Percentiles rank a stretch among this genome's conserved stretches.
Evolutionary conservation across 352 stramenopile species (phyloP).

Genomic region (Blastocystis sp.): DNA sequence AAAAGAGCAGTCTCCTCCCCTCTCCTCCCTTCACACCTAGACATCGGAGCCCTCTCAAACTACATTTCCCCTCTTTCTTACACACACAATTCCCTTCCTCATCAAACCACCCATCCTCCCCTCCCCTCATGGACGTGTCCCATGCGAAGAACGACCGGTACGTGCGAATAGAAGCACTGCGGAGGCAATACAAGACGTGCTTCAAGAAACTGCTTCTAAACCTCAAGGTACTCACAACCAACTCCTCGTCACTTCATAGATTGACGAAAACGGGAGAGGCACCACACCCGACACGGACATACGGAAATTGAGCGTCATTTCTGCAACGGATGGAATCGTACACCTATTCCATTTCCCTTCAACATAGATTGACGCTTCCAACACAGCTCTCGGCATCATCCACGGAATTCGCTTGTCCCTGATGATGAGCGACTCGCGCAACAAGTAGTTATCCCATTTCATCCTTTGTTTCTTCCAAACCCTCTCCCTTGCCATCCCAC

Average conservation of each 20-base stretch:
- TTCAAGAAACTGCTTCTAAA: background rate
- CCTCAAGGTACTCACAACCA: background rate
- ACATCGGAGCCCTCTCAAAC: background rate
- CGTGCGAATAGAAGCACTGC: no score
- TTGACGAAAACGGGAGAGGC: background rate
- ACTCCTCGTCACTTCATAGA: background rate
- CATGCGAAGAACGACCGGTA: background rate
- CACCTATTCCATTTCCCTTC: no score
- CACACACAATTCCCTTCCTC: constrained; percentile 2
- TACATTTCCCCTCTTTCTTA: background rate
- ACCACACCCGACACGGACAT: background rate
- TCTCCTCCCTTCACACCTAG: no score
- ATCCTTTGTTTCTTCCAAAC: background rate
- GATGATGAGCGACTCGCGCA: no score
- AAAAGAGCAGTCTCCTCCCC: background rate
- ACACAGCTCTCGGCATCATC: no score
- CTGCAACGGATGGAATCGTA: background rate
- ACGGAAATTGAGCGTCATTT: background rate
- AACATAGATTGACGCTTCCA: no score
- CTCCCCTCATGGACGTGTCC: background rate
- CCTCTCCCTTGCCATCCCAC: background rate
- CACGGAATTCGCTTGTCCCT: no score
- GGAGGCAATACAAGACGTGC: background rate
- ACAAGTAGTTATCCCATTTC: no score
- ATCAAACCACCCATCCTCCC: background rate